phyloP scores from a whole-genome alignment of 805 yeast genomes.

The Pichia manshurica region DNA sequence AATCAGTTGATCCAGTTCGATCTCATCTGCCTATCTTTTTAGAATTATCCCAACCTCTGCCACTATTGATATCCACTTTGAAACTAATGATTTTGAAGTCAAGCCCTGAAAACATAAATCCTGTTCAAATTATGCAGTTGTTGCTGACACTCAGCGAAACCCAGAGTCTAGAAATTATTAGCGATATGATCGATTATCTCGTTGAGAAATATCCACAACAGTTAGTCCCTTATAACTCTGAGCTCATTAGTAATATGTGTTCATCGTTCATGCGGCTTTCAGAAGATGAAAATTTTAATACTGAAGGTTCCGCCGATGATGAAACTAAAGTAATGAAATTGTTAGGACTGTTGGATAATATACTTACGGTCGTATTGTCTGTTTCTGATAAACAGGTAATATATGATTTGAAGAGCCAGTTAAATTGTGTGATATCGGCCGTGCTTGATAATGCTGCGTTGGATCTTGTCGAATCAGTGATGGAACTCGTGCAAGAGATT shows the following conservation, averaged over 20 bases:
- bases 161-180: slow-evolving; percentile 77
- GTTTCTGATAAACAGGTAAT: slow-evolving; percentile 63
- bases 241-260: slow-evolving; percentile 54
- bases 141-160: slow-evolving; percentile 64
- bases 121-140: slow-evolving; percentile 55
- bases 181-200: slow-evolving; percentile 88
- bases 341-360: slow-evolving; percentile 71
- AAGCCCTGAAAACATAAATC: slow-evolving; percentile 4
- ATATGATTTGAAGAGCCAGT: slow-evolving; percentile 49
- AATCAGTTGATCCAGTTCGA: not conserved
- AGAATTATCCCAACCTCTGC: slow-evolving; percentile 32
- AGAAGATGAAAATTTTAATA: slow-evolving; percentile 35
- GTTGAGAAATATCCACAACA: slow-evolving; percentile 83
- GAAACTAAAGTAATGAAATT: slow-evolving; percentile 71
- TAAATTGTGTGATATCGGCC: slow-evolving; percentile 62
- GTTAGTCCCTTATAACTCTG: slow-evolving; percentile 84
- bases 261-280: slow-evolving; percentile 66
- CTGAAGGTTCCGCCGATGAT: slow-evolving; percentile 31
- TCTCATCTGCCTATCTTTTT: not conserved
- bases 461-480: slow-evolving; percentile 70
- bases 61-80: slow-evolving; percentile 26
- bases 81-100: slow-evolving; percentile 11
- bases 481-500: slow-evolving; percentile 66
- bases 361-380: slow-evolving; percentile 73
- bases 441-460: slow-evolving; percentile 62